Percentiles rank a stretch among this genome's conserved stretches.
Evolutionary conservation across 352 stramenopile genomes (phyloP).

Genomic region (Pythium graminicola): DNA sequence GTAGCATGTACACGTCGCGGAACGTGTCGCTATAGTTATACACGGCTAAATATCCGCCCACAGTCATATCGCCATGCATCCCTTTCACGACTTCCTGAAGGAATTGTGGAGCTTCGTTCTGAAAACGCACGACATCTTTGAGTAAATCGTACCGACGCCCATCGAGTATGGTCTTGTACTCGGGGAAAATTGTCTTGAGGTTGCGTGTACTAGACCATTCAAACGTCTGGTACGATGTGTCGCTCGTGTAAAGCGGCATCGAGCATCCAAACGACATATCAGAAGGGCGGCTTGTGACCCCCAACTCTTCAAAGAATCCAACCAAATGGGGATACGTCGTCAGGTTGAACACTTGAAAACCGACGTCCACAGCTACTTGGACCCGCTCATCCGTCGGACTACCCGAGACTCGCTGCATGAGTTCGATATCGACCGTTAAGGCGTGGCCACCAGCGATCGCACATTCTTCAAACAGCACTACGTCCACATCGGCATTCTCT

Average conservation of each 20-base stretch:
- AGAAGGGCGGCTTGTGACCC: constrained; percentile 44
- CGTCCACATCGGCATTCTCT: constrained; percentile 27
- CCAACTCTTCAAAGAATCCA: constrained; percentile 66
- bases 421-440: constrained; percentile 34
- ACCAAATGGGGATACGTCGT: constrained; percentile 88
- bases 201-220: constrained; percentile 26
- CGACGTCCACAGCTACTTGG: constrained; percentile 57
- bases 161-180: constrained; percentile 10
- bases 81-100: constrained; percentile 13
- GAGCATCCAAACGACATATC: constrained; percentile 71
- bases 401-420: constrained; percentile 18
- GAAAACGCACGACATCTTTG: constrained; percentile 25
- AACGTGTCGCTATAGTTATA: constrained; percentile 25
- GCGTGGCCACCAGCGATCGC: constrained; percentile 38
- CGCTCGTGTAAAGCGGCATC: constrained; percentile 22
- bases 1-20: constrained; percentile 29
- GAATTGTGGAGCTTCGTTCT: constrained; percentile 18
- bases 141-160: constrained; percentile 19
- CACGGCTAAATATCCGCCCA: constrained; percentile 16
- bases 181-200: constrained; percentile 23
- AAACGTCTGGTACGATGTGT: constrained; percentile 11
- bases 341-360: constrained; percentile 92
- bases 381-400: neutral
- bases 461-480: constrained; percentile 45
- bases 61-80: constrained; percentile 16